A percentile compares a stretch with the other conserved stretches of the same genome.
phyloP scores from a whole-genome alignment of 345 rosid genomes.

The Microthlaspi erraticum region DNA sequence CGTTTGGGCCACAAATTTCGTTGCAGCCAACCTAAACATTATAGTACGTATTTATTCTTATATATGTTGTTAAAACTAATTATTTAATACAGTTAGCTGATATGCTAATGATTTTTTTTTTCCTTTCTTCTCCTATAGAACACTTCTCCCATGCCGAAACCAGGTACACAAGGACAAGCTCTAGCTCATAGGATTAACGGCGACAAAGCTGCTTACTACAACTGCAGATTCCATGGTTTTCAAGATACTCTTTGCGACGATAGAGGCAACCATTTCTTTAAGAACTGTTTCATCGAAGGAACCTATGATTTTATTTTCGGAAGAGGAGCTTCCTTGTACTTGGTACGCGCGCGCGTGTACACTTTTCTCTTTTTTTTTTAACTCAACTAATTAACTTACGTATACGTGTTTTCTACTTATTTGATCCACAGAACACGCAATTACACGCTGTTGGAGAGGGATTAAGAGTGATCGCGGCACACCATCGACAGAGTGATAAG shows the following conservation, averaged over 20 bases:
- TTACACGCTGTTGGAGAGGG: slow-evolving; percentile 49
- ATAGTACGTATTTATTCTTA: slow-evolving; percentile 12
- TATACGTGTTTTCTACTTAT: neutral
- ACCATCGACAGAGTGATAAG: slow-evolving; percentile 33
- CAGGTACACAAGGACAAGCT: slow-evolving; percentile 51
- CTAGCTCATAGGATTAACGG: slow-evolving; percentile 57
- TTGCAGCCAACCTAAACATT: slow-evolving; percentile 40
- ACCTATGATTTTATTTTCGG: slow-evolving; percentile 62
- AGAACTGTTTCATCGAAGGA: slow-evolving; percentile 51
- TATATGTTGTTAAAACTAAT: neutral
- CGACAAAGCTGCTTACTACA: slow-evolving; percentile 54
- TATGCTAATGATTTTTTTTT: neutral
- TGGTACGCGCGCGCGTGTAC: slow-evolving; percentile 36
- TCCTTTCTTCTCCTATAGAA: slow-evolving; percentile 38
- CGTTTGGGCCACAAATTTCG: slow-evolving; percentile 33
- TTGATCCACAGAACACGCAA: slow-evolving; percentile 41
- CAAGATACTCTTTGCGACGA: slow-evolving; percentile 64
- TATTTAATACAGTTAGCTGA: neutral
- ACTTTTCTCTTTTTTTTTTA: neutral
- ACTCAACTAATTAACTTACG: neutral
- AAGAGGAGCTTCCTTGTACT: slow-evolving; percentile 54
- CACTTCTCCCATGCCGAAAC: slow-evolving; percentile 54
- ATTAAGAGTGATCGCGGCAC: slow-evolving; percentile 57
- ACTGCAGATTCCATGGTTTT: slow-evolving; percentile 50
- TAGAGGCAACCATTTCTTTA: slow-evolving; percentile 54